Conservation (phyloP, 2,329 filamentous ascomycete species). For the Talaromyces sp. region DNA sequence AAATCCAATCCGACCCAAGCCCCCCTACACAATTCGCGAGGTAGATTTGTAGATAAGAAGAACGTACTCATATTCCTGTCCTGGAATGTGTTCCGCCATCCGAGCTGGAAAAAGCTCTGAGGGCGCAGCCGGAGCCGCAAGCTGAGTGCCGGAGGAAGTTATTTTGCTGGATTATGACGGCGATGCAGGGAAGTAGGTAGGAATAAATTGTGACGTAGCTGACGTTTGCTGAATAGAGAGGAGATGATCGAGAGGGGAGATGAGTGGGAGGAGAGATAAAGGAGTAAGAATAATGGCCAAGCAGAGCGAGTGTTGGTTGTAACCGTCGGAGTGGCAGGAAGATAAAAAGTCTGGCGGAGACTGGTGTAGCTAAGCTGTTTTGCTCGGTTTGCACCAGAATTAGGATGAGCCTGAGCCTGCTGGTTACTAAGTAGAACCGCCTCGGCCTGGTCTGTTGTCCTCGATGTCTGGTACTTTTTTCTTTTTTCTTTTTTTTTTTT, state of each 20-base stretch:
- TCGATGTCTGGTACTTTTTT: too few relatives aligned
- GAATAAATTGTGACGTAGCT: background rate
- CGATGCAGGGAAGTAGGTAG: background rate
- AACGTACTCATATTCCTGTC: slow-evolving; percentile 47
- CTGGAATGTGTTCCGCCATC: slow-evolving; percentile 46
- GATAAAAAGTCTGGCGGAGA: slow-evolving; percentile 3
- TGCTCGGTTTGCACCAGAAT: background rate
- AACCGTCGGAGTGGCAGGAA: background rate
- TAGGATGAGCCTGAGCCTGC: background rate
- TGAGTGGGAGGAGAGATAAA: background rate
- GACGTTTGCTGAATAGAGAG: background rate
- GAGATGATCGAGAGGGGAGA: background rate
- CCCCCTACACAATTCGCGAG: too few relatives aligned
- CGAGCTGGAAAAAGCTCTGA: slow-evolving; percentile 29
- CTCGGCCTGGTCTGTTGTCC: background rate
- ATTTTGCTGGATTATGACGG: slow-evolving; percentile 10
- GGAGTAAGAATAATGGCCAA: background rate
- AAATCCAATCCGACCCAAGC: background rate
- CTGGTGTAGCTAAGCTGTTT: slow-evolving; percentile 8
- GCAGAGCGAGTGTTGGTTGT: background rate
- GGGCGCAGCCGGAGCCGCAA: slow-evolving; percentile 36
- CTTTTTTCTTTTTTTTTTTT: too few relatives aligned
- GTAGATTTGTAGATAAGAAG: too few relatives aligned
- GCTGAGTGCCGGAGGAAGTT: slow-evolving; percentile 12
- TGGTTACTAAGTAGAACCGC: slow-evolving; percentile 8